A percentile compares a stretch with the other conserved stretches of the same genome.
phyloP scores from a whole-genome alignment of 75 land plant species.

The Selaginella moellendorffii region DNA sequence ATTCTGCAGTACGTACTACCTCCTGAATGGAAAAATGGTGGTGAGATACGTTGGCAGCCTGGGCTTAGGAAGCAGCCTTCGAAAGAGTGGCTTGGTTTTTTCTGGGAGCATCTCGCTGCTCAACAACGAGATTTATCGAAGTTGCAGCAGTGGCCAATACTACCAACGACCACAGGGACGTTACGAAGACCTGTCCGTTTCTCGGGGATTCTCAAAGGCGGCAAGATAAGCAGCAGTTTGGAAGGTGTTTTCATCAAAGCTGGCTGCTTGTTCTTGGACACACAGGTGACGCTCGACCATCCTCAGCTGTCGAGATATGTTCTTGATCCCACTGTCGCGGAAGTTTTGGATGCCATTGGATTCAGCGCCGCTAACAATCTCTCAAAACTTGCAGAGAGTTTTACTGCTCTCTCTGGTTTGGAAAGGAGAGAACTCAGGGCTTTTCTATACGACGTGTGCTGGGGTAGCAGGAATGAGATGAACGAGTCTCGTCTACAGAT shows the following conservation, averaged over 20 bases:
- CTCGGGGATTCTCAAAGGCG: not conserved
- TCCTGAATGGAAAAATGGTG: slow-evolving; percentile 55
- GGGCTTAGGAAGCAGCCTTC: slow-evolving; percentile 22
- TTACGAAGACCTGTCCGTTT: slow-evolving; percentile 33
- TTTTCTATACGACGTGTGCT: slow-evolving; percentile 58
- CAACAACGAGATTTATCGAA: slow-evolving; percentile 35
- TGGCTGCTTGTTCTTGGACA: slow-evolving; percentile 54
- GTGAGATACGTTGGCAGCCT: slow-evolving; percentile 48
- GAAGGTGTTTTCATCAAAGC: slow-evolving; percentile 38
- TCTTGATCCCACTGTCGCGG: slow-evolving; percentile 34
- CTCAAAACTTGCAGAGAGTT: not conserved
- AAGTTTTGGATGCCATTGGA: slow-evolving; percentile 51
- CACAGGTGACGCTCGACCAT: slow-evolving; percentile 41
- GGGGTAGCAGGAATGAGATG: slow-evolving; percentile 42
- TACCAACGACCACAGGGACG: slow-evolving; percentile 58
- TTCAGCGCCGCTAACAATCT: not conserved
- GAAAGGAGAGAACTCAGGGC: slow-evolving; percentile 53
- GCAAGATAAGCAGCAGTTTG: slow-evolving; percentile 18
- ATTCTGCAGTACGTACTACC: slow-evolving; percentile 51
- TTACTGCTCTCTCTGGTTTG: slow-evolving; percentile 20
- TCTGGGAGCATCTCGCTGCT: slow-evolving; percentile 58
- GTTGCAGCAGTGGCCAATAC: slow-evolving; percentile 61
- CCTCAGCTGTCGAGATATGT: slow-evolving; percentile 44
- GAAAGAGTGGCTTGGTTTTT: slow-evolving; percentile 40
- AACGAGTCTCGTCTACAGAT: slow-evolving; percentile 29